phyloP scores from a whole-genome alignment of 148 eudicot species.

The Cornus kousa region DNA sequence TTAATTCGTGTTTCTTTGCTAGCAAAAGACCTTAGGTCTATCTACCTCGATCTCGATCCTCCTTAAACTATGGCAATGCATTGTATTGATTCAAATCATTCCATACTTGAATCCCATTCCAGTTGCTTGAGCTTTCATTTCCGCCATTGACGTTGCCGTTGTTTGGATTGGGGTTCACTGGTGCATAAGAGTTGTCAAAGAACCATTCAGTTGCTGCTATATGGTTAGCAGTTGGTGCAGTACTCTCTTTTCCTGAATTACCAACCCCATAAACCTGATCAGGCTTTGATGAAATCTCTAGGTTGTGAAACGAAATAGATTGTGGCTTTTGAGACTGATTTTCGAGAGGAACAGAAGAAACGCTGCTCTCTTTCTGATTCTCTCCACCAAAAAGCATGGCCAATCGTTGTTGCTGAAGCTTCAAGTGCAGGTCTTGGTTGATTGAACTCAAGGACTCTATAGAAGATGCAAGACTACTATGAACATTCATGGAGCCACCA shows the following conservation, averaged over 20 bases:
- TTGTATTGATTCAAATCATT: slow-evolving; percentile 38
- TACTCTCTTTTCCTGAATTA: slow-evolving; percentile 24
- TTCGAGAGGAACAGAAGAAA: background rate
- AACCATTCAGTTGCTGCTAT: slow-evolving; percentile 58
- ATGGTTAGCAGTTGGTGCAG: background rate
- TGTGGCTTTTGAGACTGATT: slow-evolving; percentile 31
- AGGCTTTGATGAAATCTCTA: slow-evolving; percentile 27
- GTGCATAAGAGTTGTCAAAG: slow-evolving; percentile 40
- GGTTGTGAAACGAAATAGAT: slow-evolving; percentile 48
- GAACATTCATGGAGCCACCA: slow-evolving; percentile 12
- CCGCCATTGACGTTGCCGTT: background rate
- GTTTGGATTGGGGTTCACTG: slow-evolving; percentile 28
- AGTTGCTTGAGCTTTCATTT: slow-evolving; percentile 24
- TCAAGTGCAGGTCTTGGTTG: slow-evolving; percentile 90
- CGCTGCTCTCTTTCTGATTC: slow-evolving; percentile 13
- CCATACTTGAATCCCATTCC: slow-evolving; percentile 53
- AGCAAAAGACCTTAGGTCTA: background rate
- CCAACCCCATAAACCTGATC: slow-evolving; percentile 2
- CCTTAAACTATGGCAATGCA: slow-evolving; percentile 34
- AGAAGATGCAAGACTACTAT: slow-evolving; percentile 36
- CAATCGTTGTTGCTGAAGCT: slow-evolving; percentile 67
- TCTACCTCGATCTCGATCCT: background rate
- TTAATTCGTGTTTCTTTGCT: background rate
- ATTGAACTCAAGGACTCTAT: slow-evolving; percentile 82
- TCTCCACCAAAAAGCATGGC: slow-evolving; percentile 47